Evolutionary conservation across 805 yeast genomes (phyloP).

Genomic region (Henningerozyma blattae): DNA sequence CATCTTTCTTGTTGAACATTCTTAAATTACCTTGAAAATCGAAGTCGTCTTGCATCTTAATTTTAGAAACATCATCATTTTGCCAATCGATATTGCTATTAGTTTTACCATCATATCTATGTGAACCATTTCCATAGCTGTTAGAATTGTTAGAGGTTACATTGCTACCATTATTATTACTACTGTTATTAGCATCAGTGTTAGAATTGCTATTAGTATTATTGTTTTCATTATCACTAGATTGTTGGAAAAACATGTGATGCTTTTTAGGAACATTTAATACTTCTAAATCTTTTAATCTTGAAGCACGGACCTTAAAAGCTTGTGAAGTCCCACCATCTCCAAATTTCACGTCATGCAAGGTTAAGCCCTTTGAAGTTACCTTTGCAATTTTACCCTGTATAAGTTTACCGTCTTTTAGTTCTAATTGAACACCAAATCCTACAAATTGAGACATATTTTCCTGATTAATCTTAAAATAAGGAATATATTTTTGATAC

Average conservation of each 20-base stretch:
- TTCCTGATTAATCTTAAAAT: not conserved
- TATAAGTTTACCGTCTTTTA: conserved; percentile 31
- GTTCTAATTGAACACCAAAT: conserved; percentile 32
- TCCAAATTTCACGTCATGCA: conserved; percentile 27
- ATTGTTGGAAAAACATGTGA: too few species aligned
- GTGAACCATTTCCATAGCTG: conserved; percentile 23
- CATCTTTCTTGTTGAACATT: conserved; percentile 68
- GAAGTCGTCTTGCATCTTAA: conserved; percentile 50
- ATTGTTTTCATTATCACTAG: conserved; percentile 15
- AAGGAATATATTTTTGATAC: not conserved
- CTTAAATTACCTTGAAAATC: conserved; percentile 76
- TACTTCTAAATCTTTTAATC: conserved; percentile 25
- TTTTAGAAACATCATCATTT: conserved; percentile 35
- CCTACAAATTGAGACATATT: conserved; percentile 33
- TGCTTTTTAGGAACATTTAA: conserved; percentile 28
- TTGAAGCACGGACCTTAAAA: conserved; percentile 23
- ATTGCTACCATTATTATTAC: conserved; percentile 4
- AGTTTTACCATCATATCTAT: not conserved
- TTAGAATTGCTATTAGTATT: conserved; percentile 5
- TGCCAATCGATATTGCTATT: conserved; percentile 34
- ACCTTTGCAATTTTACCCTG: conserved; percentile 33
- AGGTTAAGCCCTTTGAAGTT: conserved; percentile 27
- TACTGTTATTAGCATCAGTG: conserved; percentile 5
- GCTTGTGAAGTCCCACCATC: conserved; percentile 22
- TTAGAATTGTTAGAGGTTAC: conserved; percentile 1